phyloP scores from a whole-genome alignment of 179 eudicot genomes.

The Silene noctiflora region DNA sequence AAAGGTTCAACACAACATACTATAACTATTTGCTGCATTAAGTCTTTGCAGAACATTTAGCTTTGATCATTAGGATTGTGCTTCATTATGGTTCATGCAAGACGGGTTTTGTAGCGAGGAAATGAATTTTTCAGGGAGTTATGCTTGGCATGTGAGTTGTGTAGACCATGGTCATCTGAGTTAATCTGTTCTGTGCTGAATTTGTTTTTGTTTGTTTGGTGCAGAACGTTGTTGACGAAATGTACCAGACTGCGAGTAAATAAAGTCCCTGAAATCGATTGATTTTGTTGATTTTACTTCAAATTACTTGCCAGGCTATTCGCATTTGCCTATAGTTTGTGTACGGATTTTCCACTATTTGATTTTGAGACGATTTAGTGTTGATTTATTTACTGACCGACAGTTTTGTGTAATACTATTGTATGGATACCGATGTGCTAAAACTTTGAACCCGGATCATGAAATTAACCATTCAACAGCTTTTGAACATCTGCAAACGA shows the following conservation, averaged over 20 bases:
- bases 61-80: neutral
- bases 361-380: slow-evolving; percentile 17
- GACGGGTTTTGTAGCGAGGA: neutral
- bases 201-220: slow-evolving; percentile 3
- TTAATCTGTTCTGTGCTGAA: neutral
- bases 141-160: neutral
- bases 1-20: neutral
- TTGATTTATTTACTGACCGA: too few relatives aligned
- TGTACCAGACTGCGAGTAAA: slow-evolving; percentile 47
- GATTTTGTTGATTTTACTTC: neutral
- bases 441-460: too few relatives aligned
- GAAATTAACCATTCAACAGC: too few relatives aligned
- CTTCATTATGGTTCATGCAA: neutral
- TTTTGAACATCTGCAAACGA: too few relatives aligned
- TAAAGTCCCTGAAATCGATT: slow-evolving; percentile 15
- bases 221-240: slow-evolving; percentile 60
- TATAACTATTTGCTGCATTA: neutral
- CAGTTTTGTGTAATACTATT: too few relatives aligned
- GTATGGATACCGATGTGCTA: too few relatives aligned
- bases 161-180: neutral
- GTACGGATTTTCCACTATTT: neutral
- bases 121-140: neutral
- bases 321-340: too few relatives aligned
- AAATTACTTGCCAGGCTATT: too few relatives aligned
- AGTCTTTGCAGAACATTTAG: too few relatives aligned